Evolutionary conservation across 441 rosid species (phyloP), one percentile per base, ranked within the genome.

Genomic region (Pelargonium myrrhifolium): DNA sequence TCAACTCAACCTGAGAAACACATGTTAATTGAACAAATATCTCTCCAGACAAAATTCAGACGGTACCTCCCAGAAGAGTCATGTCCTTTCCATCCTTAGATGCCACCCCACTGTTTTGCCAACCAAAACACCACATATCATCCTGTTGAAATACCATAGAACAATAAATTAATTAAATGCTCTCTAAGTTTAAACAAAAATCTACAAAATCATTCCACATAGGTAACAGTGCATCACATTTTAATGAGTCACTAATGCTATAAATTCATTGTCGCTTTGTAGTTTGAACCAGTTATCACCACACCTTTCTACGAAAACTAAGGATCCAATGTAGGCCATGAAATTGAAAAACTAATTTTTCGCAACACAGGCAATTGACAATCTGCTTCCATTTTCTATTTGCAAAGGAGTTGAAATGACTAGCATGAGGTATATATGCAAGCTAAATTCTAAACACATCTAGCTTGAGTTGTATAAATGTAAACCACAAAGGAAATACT

Each of bases 11-110:
- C n/a, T 6, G 40, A 26, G 42, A 45, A 21, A 24, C 15, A 24
- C 14, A 2, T 2, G 28, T 24, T 24, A 24, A 2, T 24, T 24
- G 28, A 24, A 24, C 28, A 24, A 24, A 24, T 24, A 24, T 24
- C 28, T 24, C 28, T 24, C 28, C 2, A 24, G 31, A 56, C 11
- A 20, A 18, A 18, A 22, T 26, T 35, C 39, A 51, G 60, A 67
- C 21, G 8, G 65, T 84, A 89, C 98, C 98, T 94, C 99, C 99
- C 71, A 94, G 80, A 62, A 94, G 89, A 78, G 90, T 82, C 80
- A 88, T 75, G 53, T 72, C 76, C 78, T 42, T 82, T 64, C 89
- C 90, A 53, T 82, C 96, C 79, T 72, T 87, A 55, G 91, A 82
- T 72, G 81, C 83, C 67, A 78, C 4, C 28, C 87, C 96, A 64